Evolutionary conservation across 495 filamentous ascomycete species (phyloP).

Genomic region (Penicillium verhagenii): DNA sequence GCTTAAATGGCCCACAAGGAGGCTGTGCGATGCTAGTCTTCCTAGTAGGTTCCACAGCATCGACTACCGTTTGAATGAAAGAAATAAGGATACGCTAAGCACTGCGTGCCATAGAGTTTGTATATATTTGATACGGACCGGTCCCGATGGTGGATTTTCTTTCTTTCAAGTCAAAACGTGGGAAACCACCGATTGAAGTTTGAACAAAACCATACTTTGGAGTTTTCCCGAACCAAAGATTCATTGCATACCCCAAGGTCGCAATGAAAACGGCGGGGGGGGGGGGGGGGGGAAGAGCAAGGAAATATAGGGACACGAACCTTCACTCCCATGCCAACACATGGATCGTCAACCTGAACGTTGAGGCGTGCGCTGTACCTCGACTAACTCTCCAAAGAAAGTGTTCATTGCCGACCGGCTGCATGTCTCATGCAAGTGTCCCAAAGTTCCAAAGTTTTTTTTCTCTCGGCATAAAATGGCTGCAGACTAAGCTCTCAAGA

Average conservation of each 20-base stretch:
- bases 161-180: background rate
- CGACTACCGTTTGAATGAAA: background rate
- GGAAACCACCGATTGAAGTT: background rate
- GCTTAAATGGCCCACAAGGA: conserved; percentile 22
- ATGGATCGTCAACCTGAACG: conserved; percentile 1
- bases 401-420: conserved; percentile 10
- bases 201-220: background rate
- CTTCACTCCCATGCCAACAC: background rate
- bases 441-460: too few species aligned
- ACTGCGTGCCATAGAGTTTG: background rate
- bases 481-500: conserved; percentile 5
- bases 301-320: background rate
- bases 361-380: background rate
- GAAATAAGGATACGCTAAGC: conserved; percentile 5
- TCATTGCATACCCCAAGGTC: background rate
- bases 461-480: conserved; percentile 2
- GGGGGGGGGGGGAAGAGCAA: background rate
- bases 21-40: conserved; percentile 18
- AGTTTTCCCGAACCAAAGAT: background rate
- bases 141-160: too few species aligned
- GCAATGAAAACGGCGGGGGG: background rate
- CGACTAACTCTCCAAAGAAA: background rate
- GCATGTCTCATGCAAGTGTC: conserved; percentile 13
- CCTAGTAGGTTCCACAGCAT: conserved; percentile 6
- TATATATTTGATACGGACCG: too few species aligned